Evolutionary conservation across 2,329 filamentous ascomycete genomes (phyloP).

Genomic region (Fonsecaea pugnacius): DNA sequence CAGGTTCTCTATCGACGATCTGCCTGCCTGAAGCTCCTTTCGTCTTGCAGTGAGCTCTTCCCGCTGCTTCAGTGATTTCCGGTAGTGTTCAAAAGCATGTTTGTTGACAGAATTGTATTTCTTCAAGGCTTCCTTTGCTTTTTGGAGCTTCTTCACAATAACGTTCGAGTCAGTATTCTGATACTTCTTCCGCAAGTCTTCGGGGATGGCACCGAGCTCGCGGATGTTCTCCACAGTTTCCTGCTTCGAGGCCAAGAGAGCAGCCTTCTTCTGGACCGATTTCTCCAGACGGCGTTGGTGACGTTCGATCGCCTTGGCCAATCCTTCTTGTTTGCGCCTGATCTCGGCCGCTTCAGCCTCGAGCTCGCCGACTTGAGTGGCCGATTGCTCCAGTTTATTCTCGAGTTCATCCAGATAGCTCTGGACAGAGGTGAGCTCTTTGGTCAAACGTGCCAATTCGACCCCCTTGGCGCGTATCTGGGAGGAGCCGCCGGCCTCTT

Average conservation of each 20-base stretch:
- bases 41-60: constrained; percentile 83
- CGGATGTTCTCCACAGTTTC: constrained; percentile 89
- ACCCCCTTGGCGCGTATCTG: constrained; percentile 77
- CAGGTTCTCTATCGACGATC: constrained; percentile 85
- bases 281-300: constrained; percentile 91
- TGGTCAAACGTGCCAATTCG: constrained; percentile 78
- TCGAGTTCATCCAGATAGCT: constrained; percentile 76
- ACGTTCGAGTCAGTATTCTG: constrained; percentile 77
- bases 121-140: constrained; percentile 89
- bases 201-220: constrained; percentile 87
- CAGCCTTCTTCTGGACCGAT: constrained; percentile 83
- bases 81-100: constrained; percentile 99
- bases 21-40: constrained; percentile 82
- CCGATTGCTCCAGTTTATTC: constrained; percentile 66
- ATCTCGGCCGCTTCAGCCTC: constrained; percentile 65
- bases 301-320: constrained; percentile 77
- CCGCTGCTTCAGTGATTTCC: constrained; percentile 91
- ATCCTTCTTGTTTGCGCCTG: constrained; percentile 73
- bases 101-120: constrained; percentile 90
- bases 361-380: constrained; percentile 60
- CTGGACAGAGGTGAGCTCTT: constrained; percentile 69
- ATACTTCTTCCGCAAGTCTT: constrained; percentile 92
- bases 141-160: constrained; percentile 76
- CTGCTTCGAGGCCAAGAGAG: constrained; percentile 74
- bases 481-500: constrained; percentile 56